Evolutionary conservation across 2,329 filamentous ascomycete species (phyloP).

Genomic region (Xylaria sp.): DNA sequence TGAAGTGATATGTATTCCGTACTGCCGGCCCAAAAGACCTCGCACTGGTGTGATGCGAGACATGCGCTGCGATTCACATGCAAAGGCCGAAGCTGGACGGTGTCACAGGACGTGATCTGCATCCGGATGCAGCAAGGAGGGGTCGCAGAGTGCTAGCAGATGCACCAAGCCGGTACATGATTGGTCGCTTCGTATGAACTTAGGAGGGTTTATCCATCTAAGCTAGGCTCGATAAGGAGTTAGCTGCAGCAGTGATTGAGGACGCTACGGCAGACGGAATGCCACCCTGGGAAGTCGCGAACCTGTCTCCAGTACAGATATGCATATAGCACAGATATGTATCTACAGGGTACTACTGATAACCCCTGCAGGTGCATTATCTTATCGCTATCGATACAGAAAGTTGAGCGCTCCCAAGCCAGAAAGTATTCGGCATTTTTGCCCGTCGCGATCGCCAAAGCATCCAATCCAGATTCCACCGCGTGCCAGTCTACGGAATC

Average conservation of each 20-base stretch:
- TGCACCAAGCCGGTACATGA: neutral
- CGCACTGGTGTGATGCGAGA: neutral
- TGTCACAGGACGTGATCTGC: neutral
- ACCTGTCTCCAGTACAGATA: neutral
- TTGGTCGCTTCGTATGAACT: neutral
- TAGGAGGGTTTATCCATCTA: neutral
- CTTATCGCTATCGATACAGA: conserved; percentile 18
- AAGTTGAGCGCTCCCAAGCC: neutral
- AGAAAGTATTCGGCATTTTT: conserved; percentile 10
- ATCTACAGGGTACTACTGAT: neutral
- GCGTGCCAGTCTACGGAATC: neutral
- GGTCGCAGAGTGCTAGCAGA: neutral
- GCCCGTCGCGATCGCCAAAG: conserved; percentile 1
- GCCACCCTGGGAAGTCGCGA: too few relatives aligned
- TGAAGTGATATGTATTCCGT: neutral
- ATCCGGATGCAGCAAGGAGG: neutral
- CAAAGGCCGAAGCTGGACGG: neutral
- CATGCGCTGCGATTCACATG: neutral
- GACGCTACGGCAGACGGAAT: neutral
- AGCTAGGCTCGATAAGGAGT: neutral
- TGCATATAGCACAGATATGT: neutral
- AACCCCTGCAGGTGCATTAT: neutral
- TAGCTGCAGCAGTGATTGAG: neutral
- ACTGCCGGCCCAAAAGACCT: too few relatives aligned
- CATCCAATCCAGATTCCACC: neutral